These are phyloP conservation scores for Coemansia reversa DNA, from an alignment of 192 early-diverging fungal genomes.

Conservation along the genomic window DNA sequence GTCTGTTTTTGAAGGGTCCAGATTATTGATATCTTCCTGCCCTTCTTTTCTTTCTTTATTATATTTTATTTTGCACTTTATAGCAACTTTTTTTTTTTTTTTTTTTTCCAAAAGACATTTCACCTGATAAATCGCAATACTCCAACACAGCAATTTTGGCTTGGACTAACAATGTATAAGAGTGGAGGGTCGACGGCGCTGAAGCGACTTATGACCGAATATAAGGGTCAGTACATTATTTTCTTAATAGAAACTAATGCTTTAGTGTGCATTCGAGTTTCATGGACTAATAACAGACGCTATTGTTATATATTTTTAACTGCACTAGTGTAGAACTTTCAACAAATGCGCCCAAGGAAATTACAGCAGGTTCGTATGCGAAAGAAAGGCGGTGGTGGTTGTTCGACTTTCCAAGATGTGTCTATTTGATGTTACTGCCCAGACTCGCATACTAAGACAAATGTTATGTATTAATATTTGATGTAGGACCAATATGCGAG, in stretches of 20 bases:
- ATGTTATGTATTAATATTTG: background rate
- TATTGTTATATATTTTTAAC: background rate
- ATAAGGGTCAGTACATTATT: slow-evolving; percentile 62
- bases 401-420: too few relatives aligned
- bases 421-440: too few relatives aligned
- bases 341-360: slow-evolving; percentile 88
- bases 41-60: slow-evolving; percentile 4
- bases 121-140: too few relatives aligned
- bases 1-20: background rate
- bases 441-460: too few relatives aligned
- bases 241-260: background rate
- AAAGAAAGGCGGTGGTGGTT: slow-evolving; percentile 6
- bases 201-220: slow-evolving; percentile 91
- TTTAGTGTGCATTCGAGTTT: background rate
- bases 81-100: slow-evolving; percentile 12
- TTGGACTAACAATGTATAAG: slow-evolving; percentile 41
- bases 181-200: slow-evolving; percentile 72
- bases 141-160: background rate
- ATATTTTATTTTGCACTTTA: slow-evolving; percentile 1
- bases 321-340: slow-evolving; percentile 68
- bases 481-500: slow-evolving; percentile 73
- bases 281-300: background rate
- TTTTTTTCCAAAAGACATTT: background rate
- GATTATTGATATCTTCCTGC: background rate
- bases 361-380: slow-evolving; percentile 70